phyloP scores from a whole-genome alignment of 2,329 filamentous ascomycete genomes.

The Trichoderma atrobrunneum region DNA sequence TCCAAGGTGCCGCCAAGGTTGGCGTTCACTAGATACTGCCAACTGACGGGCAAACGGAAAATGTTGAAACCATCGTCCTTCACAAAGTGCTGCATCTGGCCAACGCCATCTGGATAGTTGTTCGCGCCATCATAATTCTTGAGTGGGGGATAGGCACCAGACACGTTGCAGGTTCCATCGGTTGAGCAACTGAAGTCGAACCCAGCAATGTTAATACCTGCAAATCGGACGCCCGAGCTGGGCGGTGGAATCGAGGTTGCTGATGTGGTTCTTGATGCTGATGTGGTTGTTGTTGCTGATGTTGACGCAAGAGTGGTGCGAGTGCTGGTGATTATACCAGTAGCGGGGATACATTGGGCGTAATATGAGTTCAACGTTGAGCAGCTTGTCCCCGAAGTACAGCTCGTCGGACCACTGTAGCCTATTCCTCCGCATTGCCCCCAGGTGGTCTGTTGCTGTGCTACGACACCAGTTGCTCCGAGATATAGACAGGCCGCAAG shows the following conservation, averaged over 20 bases:
- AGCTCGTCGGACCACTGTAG: neutral
- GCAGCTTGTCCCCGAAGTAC: neutral
- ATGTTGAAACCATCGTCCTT: constrained; percentile 48
- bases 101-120: constrained; percentile 33
- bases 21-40: constrained; percentile 55
- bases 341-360: neutral
- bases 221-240: neutral
- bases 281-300: neutral
- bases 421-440: constrained; percentile 9
- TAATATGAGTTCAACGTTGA: neutral
- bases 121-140: constrained; percentile 28
- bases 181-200: constrained; percentile 43
- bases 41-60: constrained; percentile 48
- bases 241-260: neutral
- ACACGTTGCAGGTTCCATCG: constrained; percentile 32
- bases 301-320: neutral
- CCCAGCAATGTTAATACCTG: constrained; percentile 8
- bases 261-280: neutral
- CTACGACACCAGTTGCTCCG: neutral
- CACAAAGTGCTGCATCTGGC: constrained; percentile 54
- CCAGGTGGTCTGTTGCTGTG: neutral
- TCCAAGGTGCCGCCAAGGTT: constrained; percentile 48
- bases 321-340: neutral
- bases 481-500: constrained; percentile 1
- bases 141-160: constrained; percentile 31